A percentile compares a stretch with the other conserved stretches of the same genome.
Conservation (phyloP, 805 yeast species). For the Candida ovalis region DNA sequence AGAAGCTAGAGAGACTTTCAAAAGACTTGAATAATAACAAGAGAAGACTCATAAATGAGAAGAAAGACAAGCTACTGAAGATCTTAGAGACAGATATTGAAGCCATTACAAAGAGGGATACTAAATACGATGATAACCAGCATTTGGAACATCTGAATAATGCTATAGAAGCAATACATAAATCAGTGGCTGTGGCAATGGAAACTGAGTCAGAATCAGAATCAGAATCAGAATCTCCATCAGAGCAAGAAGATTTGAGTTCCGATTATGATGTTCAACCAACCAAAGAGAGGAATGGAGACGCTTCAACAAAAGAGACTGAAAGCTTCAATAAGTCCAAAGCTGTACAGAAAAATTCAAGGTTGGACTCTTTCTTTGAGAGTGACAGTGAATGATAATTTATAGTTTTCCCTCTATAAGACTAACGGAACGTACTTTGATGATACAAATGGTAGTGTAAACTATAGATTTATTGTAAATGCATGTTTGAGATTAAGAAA, state of each 20-base stretch:
- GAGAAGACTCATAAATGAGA: slow-evolving; percentile 22
- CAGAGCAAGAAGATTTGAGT: too few relatives aligned
- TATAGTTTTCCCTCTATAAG: not conserved
- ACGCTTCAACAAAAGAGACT: too few relatives aligned
- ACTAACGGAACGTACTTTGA: too few relatives aligned
- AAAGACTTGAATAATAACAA: slow-evolving; percentile 13
- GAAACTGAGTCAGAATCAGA: slow-evolving; percentile 1
- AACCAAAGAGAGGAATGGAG: too few relatives aligned
- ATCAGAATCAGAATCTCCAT: not conserved
- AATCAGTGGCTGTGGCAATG: slow-evolving; percentile 20
- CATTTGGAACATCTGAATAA: slow-evolving; percentile 38
- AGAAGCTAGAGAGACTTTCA: slow-evolving; percentile 30
- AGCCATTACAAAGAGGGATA: slow-evolving; percentile 18
- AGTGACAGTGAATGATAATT: slow-evolving; percentile 2
- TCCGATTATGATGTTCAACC: too few relatives aligned
- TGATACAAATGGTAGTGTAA: too few relatives aligned
- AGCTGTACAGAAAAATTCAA: not conserved
- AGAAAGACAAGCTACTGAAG: slow-evolving; percentile 34
- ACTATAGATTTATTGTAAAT: too few relatives aligned
- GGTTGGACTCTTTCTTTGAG: slow-evolving; percentile 2
- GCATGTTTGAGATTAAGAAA: too few relatives aligned
- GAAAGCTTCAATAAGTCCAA: too few relatives aligned
- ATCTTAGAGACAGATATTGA: slow-evolving; percentile 27
- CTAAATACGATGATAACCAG: slow-evolving; percentile 34
- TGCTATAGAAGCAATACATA: slow-evolving; percentile 33